Evolutionary conservation across 2,329 filamentous ascomycete species (phyloP).

Genomic region (Macrophomina phaseolina): DNA sequence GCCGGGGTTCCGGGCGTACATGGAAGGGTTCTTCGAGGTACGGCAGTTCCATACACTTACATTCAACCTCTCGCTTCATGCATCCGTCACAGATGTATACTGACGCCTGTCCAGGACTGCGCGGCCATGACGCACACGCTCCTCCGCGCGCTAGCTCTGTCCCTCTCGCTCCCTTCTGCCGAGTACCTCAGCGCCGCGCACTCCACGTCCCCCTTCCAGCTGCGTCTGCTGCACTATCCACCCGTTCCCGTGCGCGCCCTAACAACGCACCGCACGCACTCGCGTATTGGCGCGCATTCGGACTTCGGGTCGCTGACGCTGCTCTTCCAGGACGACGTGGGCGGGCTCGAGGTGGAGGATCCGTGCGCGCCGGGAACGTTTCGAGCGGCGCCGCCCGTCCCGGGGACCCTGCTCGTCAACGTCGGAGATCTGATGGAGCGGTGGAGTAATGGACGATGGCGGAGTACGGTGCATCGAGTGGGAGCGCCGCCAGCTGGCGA

Average conservation of each 20-base stretch:
- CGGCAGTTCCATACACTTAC: slow-evolving; percentile 24
- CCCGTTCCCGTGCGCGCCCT: slow-evolving; percentile 39
- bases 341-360: slow-evolving; percentile 48
- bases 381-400: slow-evolving; percentile 37
- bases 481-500: slow-evolving; percentile 34
- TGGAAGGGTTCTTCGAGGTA: slow-evolving; percentile 37
- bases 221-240: slow-evolving; percentile 49
- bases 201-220: slow-evolving; percentile 38
- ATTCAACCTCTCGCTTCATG: slow-evolving; percentile 27
- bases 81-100: not conserved
- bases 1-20: slow-evolving; percentile 44
- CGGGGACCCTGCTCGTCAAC: slow-evolving; percentile 46
- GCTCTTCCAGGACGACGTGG: slow-evolving; percentile 50
- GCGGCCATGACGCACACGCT: slow-evolving; percentile 33
- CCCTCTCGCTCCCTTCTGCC: slow-evolving; percentile 31
- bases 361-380: slow-evolving; percentile 38
- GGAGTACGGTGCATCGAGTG: slow-evolving; percentile 48
- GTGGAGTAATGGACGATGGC: slow-evolving; percentile 46
- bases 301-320: slow-evolving; percentile 51
- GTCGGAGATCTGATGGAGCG: slow-evolving; percentile 48
- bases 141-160: slow-evolving; percentile 37
- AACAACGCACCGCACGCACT: slow-evolving; percentile 29
- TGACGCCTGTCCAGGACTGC: not conserved
- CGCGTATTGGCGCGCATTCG: slow-evolving; percentile 49
- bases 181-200: slow-evolving; percentile 37